Conservation (phyloP, 176 grass and related monocot genomes). For the Cymbopogon citratus region DNA sequence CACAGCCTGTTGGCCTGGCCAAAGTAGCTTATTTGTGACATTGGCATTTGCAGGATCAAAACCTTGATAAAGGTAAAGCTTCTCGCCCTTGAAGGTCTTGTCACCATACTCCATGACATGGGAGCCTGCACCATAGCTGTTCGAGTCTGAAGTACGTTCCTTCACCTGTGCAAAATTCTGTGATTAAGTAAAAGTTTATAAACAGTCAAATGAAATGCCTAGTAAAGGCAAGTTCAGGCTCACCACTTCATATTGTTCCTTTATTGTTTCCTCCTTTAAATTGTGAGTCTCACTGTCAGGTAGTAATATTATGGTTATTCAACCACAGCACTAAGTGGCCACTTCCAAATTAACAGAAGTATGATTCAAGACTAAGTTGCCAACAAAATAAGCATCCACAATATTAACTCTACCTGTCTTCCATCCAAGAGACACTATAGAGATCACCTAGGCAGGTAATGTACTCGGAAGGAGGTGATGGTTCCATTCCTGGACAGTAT, state of each 20-base stretch:
- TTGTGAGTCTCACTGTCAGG: conserved; percentile 63
- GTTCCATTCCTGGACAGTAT: conserved; percentile 71
- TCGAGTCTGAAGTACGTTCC: conserved; percentile 57
- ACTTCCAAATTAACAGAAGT: not conserved
- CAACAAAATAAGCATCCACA: not conserved
- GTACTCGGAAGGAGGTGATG: conserved; percentile 61
- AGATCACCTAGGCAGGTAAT: conserved; percentile 77
- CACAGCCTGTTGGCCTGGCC: conserved; percentile 24
- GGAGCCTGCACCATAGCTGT: conserved; percentile 45
- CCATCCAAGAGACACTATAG: conserved; percentile 97
- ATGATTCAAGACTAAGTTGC: not conserved
- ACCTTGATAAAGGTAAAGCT: conserved; percentile 87
- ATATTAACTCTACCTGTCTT: conserved; percentile 60
- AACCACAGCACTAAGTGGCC: not conserved
- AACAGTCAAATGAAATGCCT: not conserved
- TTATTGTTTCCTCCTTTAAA: conserved; percentile 77
- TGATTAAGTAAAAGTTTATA: not conserved
- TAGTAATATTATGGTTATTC: conserved; percentile 10
- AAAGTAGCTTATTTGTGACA: conserved; percentile 40
- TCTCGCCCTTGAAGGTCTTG: conserved; percentile 64
- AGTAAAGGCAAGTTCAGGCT: not conserved
- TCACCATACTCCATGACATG: conserved; percentile 98
- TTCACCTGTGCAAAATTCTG: conserved; percentile 49
- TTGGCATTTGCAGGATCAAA: conserved; percentile 70
- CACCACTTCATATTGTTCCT: conserved; percentile 65